phyloP scores from a whole-genome alignment of 2,329 filamentous ascomycete species.

The Cytospora paraplurivora region DNA sequence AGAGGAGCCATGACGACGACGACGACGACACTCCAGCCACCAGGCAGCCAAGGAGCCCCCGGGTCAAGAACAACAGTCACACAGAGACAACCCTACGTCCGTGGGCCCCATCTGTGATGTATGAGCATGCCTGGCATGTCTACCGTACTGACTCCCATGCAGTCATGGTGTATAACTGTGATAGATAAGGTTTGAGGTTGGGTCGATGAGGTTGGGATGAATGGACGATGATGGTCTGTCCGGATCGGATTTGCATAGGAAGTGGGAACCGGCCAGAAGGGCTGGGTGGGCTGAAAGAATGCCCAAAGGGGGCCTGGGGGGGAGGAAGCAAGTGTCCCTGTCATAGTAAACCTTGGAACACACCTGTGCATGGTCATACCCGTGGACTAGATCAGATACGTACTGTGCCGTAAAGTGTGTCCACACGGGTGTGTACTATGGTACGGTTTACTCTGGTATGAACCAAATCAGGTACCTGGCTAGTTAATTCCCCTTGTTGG shows the following conservation, averaged over 20 bases:
- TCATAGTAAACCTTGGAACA: too few relatives aligned
- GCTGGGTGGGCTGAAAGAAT: too few relatives aligned
- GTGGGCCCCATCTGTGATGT: not conserved
- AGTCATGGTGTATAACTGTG: not conserved
- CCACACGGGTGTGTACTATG: too few relatives aligned
- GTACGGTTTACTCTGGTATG: too few relatives aligned
- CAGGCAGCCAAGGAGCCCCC: not conserved
- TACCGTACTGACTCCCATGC: not conserved
- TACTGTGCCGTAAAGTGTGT: too few relatives aligned
- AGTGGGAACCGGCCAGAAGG: not conserved
- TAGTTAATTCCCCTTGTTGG: not conserved
- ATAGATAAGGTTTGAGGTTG: not conserved
- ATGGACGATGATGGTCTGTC: conserved; percentile 3
- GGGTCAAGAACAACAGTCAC: not conserved
- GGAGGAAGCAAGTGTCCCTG: too few relatives aligned
- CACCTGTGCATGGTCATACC: too few relatives aligned
- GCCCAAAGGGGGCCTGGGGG: too few relatives aligned
- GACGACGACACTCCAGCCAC: conserved; percentile 5
- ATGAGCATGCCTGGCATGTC: not conserved
- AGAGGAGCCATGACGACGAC: conserved; percentile 21
- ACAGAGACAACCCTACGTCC: not conserved
- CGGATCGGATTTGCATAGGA: conserved; percentile 9
- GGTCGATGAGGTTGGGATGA: not conserved
- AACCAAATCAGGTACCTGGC: too few relatives aligned
- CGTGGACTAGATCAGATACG: too few relatives aligned